Percentiles rank a stretch among this genome's conserved stretches.
phyloP scores from a whole-genome alignment of 805 yeast species.

The Trichomonascus vanleenenianus region DNA sequence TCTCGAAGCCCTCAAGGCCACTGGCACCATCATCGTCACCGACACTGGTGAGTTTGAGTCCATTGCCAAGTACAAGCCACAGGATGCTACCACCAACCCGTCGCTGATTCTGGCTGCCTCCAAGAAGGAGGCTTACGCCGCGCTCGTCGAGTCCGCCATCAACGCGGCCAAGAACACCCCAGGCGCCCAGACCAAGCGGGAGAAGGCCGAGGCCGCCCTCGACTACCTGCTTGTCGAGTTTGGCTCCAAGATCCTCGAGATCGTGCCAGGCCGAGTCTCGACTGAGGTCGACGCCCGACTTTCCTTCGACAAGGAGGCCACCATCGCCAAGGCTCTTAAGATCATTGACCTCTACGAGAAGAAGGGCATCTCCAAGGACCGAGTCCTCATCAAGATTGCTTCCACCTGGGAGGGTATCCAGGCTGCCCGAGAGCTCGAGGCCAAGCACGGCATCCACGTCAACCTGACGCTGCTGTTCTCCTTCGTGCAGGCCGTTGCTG shows the following conservation, averaged over 20 bases:
- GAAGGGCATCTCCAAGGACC: constrained; percentile 78
- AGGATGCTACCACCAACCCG: constrained; percentile 99
- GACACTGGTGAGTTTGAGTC: constrained; percentile 98
- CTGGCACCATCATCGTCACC: constrained; percentile 95
- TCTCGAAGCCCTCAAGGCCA: constrained; percentile 84
- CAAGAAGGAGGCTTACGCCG: constrained; percentile 80
- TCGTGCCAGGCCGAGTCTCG: constrained; percentile 98
- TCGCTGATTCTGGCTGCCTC: constrained; percentile 94
- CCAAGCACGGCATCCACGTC: constrained; percentile 83
- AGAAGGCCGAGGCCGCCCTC: constrained; percentile 73
- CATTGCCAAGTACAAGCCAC: constrained; percentile 96
- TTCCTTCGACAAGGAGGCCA: constrained; percentile 90
- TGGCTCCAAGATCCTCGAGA: constrained; percentile 85
- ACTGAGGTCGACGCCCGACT: constrained; percentile 99
- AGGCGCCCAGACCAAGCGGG: constrained; percentile 29
- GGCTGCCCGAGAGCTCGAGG: constrained; percentile 94
- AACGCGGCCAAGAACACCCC: constrained; percentile 61
- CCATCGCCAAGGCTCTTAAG: constrained; percentile 87
- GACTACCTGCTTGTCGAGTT: constrained; percentile 93
- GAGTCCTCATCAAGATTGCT: constrained; percentile 92
- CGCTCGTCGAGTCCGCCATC: constrained; percentile 85
- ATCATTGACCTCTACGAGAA: constrained; percentile 81
- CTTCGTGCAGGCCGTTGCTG: constrained; percentile 95
- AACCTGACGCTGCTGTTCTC: constrained; percentile 94
- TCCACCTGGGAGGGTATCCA: constrained; percentile 99